phyloP scores from a whole-genome alignment of 495 filamentous ascomycete genomes.

The Platismatia glauca region DNA sequence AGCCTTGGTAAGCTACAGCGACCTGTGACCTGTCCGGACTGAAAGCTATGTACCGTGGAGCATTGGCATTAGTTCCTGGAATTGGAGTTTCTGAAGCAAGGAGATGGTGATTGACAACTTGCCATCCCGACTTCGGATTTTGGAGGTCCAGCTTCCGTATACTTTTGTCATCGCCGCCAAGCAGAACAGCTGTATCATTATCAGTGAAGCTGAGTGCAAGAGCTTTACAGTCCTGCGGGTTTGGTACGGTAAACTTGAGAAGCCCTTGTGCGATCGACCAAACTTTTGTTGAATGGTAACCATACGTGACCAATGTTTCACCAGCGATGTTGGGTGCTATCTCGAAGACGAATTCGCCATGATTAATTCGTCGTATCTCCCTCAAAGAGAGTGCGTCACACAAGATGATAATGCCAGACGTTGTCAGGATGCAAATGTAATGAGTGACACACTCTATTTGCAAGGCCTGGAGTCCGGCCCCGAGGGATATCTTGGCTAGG shows the following conservation, averaged over 20 bases:
- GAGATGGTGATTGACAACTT: conserved; percentile 16
- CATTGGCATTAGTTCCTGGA: conserved; percentile 2
- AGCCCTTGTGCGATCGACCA: conserved; percentile 16
- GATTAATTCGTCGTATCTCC: conserved; percentile 15
- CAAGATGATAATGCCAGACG: conserved; percentile 17
- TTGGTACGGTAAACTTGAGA: not conserved
- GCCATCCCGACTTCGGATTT: conserved; percentile 14
- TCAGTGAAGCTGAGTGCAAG: conserved; percentile 17
- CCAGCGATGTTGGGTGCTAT: conserved; percentile 14
- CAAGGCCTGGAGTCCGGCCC: conserved; percentile 9
- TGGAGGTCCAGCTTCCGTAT: conserved; percentile 19
- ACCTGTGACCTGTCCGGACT: conserved; percentile 19
- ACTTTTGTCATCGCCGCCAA: conserved; percentile 20
- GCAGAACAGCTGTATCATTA: conserved; percentile 15
- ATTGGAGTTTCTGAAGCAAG: conserved; percentile 1
- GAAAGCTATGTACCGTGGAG: conserved; percentile 17
- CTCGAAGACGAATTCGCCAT: conserved; percentile 16
- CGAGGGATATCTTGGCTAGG: conserved; percentile 17
- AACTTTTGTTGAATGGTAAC: conserved; percentile 17
- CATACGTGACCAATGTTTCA: conserved; percentile 21
- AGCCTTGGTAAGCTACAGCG: conserved; percentile 22
- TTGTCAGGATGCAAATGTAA: conserved; percentile 21
- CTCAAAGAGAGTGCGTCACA: conserved; percentile 20
- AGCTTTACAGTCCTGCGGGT: conserved; percentile 19
- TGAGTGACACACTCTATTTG: conserved; percentile 15